Conservation (phyloP, 495 filamentous ascomycete species). For the Thermochaetoides thermophila region DNA sequence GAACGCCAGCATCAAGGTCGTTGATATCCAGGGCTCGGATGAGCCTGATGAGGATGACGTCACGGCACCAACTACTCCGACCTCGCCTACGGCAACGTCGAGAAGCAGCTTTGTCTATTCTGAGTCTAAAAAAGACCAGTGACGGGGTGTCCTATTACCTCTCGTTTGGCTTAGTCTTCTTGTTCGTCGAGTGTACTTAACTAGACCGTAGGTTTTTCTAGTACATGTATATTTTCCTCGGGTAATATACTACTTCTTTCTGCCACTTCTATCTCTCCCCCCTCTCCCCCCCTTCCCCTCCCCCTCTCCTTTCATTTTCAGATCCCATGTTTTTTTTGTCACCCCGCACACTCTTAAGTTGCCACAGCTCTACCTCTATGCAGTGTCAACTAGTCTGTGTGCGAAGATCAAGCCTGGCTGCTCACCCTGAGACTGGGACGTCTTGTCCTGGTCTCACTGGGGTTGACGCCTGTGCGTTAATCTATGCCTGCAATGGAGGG, state of each 20-base stretch:
- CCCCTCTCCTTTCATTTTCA: too few relatives aligned
- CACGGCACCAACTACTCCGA: not conserved
- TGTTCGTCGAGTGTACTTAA: not conserved
- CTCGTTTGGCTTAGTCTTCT: not conserved
- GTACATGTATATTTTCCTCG: too few relatives aligned
- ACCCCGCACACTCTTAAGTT: slow-evolving; percentile 85
- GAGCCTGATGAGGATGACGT: slow-evolving; percentile 40
- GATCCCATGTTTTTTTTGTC: too few relatives aligned
- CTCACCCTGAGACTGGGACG: slow-evolving; percentile 22
- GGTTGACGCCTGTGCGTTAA: slow-evolving; percentile 11
- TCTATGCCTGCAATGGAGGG: slow-evolving; percentile 5
- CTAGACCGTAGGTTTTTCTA: too few relatives aligned
- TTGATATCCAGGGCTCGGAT: slow-evolving; percentile 70
- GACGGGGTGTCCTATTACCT: slow-evolving; percentile 1
- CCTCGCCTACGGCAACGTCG: too few relatives aligned
- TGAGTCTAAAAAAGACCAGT: slow-evolving; percentile 17
- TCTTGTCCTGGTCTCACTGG: slow-evolving; percentile 25
- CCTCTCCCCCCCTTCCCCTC: not conserved
- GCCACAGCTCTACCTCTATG: slow-evolving; percentile 57
- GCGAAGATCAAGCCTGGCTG: slow-evolving; percentile 54
- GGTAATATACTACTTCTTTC: too few relatives aligned
- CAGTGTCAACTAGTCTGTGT: slow-evolving; percentile 87
- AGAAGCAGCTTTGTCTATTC: too few relatives aligned
- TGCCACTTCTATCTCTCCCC: too few relatives aligned
- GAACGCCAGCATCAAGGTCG: slow-evolving; percentile 59